Evolutionary conservation across 768 basidiomycete genomes (phyloP).

Genomic region (Psilocybe sp.): DNA sequence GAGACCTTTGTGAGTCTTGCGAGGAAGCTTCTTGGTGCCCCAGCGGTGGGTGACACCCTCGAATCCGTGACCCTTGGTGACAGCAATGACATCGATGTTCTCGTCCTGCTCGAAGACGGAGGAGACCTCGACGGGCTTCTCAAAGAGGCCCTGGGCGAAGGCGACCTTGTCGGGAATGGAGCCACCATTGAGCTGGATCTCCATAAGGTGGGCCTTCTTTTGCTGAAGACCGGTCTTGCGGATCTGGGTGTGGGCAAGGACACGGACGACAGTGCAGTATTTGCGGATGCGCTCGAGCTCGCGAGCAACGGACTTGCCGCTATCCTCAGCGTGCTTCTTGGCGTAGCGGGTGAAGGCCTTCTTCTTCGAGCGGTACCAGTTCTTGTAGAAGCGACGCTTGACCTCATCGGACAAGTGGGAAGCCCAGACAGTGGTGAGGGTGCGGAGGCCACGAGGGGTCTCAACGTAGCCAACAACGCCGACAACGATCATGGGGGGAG

Average conservation of each 20-base stretch:
- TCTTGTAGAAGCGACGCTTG: constrained; percentile 99
- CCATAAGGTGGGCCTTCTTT: constrained; percentile 99
- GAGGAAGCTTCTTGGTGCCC: constrained; percentile 98
- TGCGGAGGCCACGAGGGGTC: constrained; percentile 97
- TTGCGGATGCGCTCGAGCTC: constrained; percentile 99
- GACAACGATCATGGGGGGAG: constrained; percentile 93
- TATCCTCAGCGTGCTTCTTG: constrained; percentile 97
- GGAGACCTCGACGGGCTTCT: constrained; percentile 88
- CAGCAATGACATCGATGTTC: constrained; percentile 93
- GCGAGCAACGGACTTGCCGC: constrained; percentile 86
- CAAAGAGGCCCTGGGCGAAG: constrained; percentile 90
- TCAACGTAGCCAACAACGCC: constrained; percentile 99
- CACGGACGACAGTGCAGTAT: constrained; percentile 99
- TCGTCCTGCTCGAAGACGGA: constrained; percentile 96
- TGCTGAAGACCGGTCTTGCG: constrained; percentile 96
- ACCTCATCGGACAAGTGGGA: constrained; percentile 96
- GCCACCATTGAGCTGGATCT: constrained; percentile 99
- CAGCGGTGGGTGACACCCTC: constrained; percentile 99
- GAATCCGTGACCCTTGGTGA: constrained; percentile 99
- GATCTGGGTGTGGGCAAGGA: constrained; percentile 98
- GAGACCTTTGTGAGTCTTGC: constrained; percentile 99
- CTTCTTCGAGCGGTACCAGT: constrained; percentile 99
- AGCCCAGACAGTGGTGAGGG: constrained; percentile 98
- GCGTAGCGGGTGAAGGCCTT: constrained; percentile 99
- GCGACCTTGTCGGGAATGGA: constrained; percentile 96